These are phyloP conservation scores for Zoysia pacifica DNA, from an alignment of 176 grass and related monocot species.

Conservation along the genomic window DNA sequence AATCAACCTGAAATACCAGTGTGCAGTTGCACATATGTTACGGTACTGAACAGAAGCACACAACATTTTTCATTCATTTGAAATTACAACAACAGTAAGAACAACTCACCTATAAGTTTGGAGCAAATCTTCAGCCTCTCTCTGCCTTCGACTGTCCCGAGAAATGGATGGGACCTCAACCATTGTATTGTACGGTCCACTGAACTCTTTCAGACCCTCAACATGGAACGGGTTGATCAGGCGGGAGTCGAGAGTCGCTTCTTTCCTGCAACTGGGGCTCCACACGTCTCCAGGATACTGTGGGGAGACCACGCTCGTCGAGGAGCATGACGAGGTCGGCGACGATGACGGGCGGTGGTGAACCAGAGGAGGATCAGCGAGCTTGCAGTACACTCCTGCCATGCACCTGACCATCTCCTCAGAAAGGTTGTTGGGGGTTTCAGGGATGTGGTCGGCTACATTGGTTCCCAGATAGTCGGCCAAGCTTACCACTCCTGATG, in stretches of 20 bases:
- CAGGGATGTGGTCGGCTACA: constrained; percentile 76
- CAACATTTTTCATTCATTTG: neutral
- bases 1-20: constrained; percentile 57
- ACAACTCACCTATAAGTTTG: constrained; percentile 70
- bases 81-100: neutral
- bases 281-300: constrained; percentile 64
- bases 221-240: constrained; percentile 90
- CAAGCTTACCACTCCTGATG: constrained; percentile 74
- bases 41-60: neutral
- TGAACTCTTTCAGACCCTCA: constrained; percentile 91
- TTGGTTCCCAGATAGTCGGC: constrained; percentile 88
- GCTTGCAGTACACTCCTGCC: constrained; percentile 77
- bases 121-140: constrained; percentile 67
- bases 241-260: constrained; percentile 67
- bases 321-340: constrained; percentile 65
- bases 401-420: constrained; percentile 94
- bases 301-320: constrained; percentile 63
- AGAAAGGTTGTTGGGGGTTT: constrained; percentile 85
- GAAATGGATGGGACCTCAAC: constrained; percentile 78
- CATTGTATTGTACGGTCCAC: constrained; percentile 85
- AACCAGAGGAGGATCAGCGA: constrained; percentile 73
- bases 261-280: constrained; percentile 63
- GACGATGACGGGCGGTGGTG: constrained; percentile 58
- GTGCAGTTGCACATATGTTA: neutral
- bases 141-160: constrained; percentile 51